A percentile compares a stretch with the other conserved stretches of the same genome.
phyloP scores from a whole-genome alignment of 2,329 filamentous ascomycete species.

The Dothistroma pini region DNA sequence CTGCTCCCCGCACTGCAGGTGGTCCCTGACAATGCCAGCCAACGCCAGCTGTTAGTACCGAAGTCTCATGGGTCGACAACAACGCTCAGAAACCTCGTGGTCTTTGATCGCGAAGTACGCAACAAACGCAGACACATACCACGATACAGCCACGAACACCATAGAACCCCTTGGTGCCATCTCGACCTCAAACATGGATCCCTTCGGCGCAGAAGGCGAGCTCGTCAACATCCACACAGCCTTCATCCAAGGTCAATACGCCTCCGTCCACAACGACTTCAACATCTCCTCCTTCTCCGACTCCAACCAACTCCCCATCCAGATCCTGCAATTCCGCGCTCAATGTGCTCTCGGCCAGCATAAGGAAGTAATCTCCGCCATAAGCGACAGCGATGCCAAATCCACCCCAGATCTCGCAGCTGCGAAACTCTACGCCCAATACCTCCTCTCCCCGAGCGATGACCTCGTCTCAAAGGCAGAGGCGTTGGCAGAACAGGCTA shows the following conservation, averaged over 20 bases:
- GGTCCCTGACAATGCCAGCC: background rate
- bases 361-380: constrained; percentile 65
- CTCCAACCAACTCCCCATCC: constrained; percentile 72
- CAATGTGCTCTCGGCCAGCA: constrained; percentile 78
- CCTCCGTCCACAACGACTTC: constrained; percentile 73
- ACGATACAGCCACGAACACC: too few species aligned
- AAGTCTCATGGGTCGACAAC: background rate
- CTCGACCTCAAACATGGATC: constrained; percentile 49
- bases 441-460: constrained; percentile 36
- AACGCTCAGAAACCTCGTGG: constrained; percentile 1
- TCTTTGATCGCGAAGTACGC: background rate
- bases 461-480: constrained; percentile 57
- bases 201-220: constrained; percentile 63
- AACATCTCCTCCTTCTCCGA: constrained; percentile 74
- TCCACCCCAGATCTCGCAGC: constrained; percentile 65
- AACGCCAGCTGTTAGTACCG: background rate
- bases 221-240: constrained; percentile 65
- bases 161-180: too few species aligned
- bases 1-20: background rate
- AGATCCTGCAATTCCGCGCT: constrained; percentile 74
- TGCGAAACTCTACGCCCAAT: constrained; percentile 71
- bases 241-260: constrained; percentile 76
- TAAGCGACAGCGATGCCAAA: constrained; percentile 60
- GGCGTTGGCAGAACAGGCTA: constrained; percentile 61
- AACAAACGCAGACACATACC: background rate